These are phyloP conservation scores for Trichosanthes truncata DNA, from an alignment of 306 rosid species.

Conservation along the genomic window DNA sequence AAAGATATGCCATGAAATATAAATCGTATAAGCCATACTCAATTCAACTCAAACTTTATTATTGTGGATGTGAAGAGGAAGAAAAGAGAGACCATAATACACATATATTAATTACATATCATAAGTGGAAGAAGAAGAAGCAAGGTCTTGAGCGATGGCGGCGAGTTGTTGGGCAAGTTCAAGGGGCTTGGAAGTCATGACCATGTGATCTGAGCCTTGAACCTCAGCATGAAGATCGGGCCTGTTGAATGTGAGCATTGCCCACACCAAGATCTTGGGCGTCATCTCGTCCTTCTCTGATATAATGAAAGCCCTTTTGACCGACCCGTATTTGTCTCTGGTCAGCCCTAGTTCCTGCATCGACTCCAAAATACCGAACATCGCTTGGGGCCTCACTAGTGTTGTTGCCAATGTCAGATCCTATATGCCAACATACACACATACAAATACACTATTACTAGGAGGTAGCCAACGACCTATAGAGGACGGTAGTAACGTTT, in stretches of 20 bases:
- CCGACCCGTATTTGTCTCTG: constrained; percentile 19
- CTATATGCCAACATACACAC: neutral
- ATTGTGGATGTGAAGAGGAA: too few relatives aligned
- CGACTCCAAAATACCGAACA: constrained; percentile 19
- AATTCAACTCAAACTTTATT: too few relatives aligned
- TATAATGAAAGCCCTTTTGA: constrained; percentile 20
- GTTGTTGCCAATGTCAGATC: constrained; percentile 9
- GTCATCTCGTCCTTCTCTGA: constrained; percentile 20
- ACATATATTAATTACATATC: neutral
- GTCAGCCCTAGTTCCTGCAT: constrained; percentile 9
- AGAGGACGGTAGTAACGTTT: too few relatives aligned
- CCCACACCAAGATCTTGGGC: neutral
- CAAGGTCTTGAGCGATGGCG: neutral
- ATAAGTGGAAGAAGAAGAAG: neutral
- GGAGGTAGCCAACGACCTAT: too few relatives aligned
- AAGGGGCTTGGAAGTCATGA: constrained; percentile 32
- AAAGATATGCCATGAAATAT: too few relatives aligned
- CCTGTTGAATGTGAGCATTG: constrained; percentile 18
- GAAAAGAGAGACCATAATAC: too few relatives aligned
- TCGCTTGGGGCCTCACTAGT: constrained; percentile 26
- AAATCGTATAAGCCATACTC: too few relatives aligned
- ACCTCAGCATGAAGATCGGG: constrained; percentile 24
- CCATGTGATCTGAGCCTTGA: constrained; percentile 30
- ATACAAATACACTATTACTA: too few relatives aligned
- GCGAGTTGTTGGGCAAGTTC: constrained; percentile 18